Conservation (phyloP, 2,329 filamentous ascomycete species). For the Diaporthe batatas region DNA sequence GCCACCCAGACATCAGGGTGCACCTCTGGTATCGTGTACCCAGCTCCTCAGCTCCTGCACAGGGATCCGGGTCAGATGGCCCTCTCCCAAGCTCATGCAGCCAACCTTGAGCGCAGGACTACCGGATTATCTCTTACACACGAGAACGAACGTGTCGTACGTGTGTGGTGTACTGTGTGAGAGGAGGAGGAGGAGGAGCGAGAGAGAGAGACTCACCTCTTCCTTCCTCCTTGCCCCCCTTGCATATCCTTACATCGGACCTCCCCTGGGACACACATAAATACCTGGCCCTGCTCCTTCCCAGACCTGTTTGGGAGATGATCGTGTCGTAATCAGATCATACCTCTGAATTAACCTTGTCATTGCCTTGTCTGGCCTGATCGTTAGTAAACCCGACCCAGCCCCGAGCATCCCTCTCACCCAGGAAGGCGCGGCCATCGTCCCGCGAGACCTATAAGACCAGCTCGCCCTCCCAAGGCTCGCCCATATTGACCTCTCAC, state of each 20-base stretch:
- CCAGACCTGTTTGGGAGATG: not conserved
- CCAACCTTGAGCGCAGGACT: constrained; percentile 2
- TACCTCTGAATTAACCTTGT: constrained; percentile 7
- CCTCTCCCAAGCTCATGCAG: constrained; percentile 27
- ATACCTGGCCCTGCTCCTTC: constrained; percentile 36
- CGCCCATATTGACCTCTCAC: not conserved
- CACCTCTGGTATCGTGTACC: constrained; percentile 17
- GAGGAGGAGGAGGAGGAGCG: not conserved
- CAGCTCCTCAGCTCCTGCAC: not conserved
- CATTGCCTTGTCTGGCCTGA: constrained; percentile 22
- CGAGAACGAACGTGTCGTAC: not conserved
- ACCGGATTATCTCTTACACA: constrained; percentile 29
- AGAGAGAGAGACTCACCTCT: too few species aligned
- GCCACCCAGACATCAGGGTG: constrained; percentile 32
- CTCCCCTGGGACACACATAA: constrained; percentile 32
- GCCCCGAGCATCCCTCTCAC: constrained; percentile 23
- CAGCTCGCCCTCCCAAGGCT: not conserved
- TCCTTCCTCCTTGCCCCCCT: not conserved
- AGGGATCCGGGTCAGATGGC: constrained; percentile 33
- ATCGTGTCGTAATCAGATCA: constrained; percentile 16
- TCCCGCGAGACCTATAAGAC: constrained; percentile 36
- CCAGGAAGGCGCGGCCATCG: not conserved
- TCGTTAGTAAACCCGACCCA: constrained; percentile 25
- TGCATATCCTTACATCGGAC: constrained; percentile 2
- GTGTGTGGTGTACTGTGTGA: not conserved